A percentile compares a stretch with the other conserved stretches of the same genome.
Evolutionary conservation across 2,329 filamentous ascomycete species (phyloP).

Genomic region (Fusarium citri): DNA sequence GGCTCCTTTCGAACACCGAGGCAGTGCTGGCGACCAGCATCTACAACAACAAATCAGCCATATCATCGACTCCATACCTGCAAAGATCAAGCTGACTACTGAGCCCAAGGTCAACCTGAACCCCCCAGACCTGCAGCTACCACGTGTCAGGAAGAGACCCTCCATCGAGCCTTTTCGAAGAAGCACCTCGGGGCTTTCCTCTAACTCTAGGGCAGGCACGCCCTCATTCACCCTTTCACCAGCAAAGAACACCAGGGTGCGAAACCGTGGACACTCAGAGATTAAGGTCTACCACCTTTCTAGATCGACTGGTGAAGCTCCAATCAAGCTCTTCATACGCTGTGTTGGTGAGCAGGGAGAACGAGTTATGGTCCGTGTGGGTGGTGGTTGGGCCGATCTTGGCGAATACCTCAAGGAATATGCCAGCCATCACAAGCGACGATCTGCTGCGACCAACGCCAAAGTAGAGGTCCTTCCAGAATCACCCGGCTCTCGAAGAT

Average conservation of each 20-base stretch:
- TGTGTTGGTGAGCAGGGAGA: slow-evolving; percentile 91
- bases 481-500: slow-evolving; percentile 44
- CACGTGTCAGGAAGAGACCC: slow-evolving; percentile 57
- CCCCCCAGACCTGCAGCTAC: slow-evolving; percentile 67
- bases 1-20: slow-evolving; percentile 43
- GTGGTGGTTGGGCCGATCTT: slow-evolving; percentile 97
- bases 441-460: slow-evolving; percentile 61
- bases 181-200: slow-evolving; percentile 64
- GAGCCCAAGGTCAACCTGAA: slow-evolving; percentile 66
- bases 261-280: slow-evolving; percentile 71
- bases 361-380: slow-evolving; percentile 96
- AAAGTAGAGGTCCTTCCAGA: slow-evolving; percentile 66
- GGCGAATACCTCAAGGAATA: slow-evolving; percentile 96
- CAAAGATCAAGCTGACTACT: slow-evolving; percentile 78
- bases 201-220: slow-evolving; percentile 67
- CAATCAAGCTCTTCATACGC: slow-evolving; percentile 94
- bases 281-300: slow-evolving; percentile 95
- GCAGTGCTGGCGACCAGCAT: slow-evolving; percentile 69
- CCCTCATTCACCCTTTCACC: slow-evolving; percentile 78
- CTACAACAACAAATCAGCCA: slow-evolving; percentile 84
- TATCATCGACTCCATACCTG: slow-evolving; percentile 81
- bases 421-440: slow-evolving; percentile 88
- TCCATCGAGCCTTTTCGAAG: slow-evolving; percentile 59
- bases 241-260: slow-evolving; percentile 63
- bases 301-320: slow-evolving; percentile 82